Conservation (phyloP, 2,329 filamentous ascomycete genomes). For the Nigrograna mackinnonii region DNA sequence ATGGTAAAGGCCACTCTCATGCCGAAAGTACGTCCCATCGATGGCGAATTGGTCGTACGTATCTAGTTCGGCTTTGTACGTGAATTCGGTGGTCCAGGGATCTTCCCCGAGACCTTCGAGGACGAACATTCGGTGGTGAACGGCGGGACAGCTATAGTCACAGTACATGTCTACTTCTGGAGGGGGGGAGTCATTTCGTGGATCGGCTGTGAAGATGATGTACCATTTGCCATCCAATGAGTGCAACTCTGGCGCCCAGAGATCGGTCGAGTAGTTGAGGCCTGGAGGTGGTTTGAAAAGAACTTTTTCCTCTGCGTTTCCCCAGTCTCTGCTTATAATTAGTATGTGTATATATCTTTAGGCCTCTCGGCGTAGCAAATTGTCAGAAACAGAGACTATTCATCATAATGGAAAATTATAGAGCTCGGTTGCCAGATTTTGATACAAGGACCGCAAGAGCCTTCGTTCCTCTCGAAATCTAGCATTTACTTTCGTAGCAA, state of each 20-base stretch:
- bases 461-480: no score
- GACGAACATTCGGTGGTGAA: conserved; percentile 57
- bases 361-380: no score
- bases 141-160: conserved; percentile 53
- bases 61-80: conserved; percentile 50
- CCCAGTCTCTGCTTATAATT: conserved; percentile 39
- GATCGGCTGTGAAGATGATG: conserved; percentile 57
- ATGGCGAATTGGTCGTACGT: conserved; percentile 59
- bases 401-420: no score
- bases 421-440: no score
- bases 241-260: conserved; percentile 58
- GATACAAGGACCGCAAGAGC: no score
- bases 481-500: no score
- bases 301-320: conserved; percentile 46
- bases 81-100: conserved; percentile 51
- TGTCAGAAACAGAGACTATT: no score
- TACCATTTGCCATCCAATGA: conserved; percentile 53
- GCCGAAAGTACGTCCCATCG: conserved; percentile 57
- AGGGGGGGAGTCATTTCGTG: conserved; percentile 49
- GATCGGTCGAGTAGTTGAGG: conserved; percentile 49
- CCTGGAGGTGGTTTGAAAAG: conserved; percentile 47
- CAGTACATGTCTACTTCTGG: conserved; percentile 54
- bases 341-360: neutral
- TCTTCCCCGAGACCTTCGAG: conserved; percentile 47
- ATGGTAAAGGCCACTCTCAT: conserved; percentile 41